These are phyloP conservation scores for Microdochium paspali DNA, from an alignment of 2,329 filamentous ascomycete species.

Conservation along the genomic window DNA sequence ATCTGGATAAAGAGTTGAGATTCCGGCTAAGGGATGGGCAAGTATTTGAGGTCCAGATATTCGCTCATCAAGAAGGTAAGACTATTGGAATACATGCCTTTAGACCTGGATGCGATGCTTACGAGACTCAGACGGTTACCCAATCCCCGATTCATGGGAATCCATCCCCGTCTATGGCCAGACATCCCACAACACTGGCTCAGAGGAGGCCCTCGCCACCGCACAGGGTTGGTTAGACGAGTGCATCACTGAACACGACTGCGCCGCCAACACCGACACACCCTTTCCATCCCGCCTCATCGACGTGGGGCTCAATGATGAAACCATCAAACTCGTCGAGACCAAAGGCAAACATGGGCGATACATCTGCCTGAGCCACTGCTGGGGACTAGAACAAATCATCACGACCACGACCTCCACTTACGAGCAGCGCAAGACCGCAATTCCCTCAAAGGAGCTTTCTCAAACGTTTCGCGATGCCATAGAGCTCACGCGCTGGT, in stretches of 20 bases:
- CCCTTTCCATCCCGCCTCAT: conserved; percentile 1
- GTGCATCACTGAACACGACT: background rate
- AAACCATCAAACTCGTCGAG: conserved; percentile 1
- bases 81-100: background rate
- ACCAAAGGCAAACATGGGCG: conserved; percentile 1
- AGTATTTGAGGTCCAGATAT: conserved; percentile 1
- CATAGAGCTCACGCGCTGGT: conserved; percentile 2
- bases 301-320: conserved; percentile 1
- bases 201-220: conserved; percentile 1
- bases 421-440: conserved; percentile 1
- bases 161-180: background rate
- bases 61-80: conserved; percentile 1
- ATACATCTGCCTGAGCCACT: conserved; percentile 8
- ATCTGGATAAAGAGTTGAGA: background rate
- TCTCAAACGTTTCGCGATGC: conserved; percentile 7
- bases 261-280: background rate
- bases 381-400: conserved; percentile 6
- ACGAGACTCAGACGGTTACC: background rate
- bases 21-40: background rate
- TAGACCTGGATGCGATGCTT: background rate
- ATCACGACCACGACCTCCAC: conserved; percentile 5
- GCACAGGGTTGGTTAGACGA: background rate
- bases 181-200: conserved; percentile 1
- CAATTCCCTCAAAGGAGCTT: conserved; percentile 3
- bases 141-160: conserved; percentile 2